Percentiles rank a stretch among this genome's conserved stretches.
phyloP scores from a whole-genome alignment of 148 eudicot species.

The Spergularia bocconei region DNA sequence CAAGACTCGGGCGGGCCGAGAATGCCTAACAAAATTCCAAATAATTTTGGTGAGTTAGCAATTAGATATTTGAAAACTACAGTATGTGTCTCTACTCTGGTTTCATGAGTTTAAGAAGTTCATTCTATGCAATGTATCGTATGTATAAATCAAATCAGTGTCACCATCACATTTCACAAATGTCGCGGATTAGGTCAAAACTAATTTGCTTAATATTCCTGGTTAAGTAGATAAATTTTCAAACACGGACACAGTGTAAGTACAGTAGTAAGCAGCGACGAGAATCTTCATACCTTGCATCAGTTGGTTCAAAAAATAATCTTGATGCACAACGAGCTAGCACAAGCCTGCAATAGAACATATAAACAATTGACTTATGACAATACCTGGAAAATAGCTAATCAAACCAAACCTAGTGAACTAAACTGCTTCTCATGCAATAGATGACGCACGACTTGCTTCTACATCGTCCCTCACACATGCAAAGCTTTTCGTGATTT shows the following conservation, averaged over 20 bases:
- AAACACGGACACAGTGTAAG: background rate
- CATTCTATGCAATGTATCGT: slow-evolving; percentile 7
- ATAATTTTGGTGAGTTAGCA: background rate
- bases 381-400: background rate
- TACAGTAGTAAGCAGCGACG: slow-evolving; percentile 6
- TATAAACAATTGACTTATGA: slow-evolving; percentile 1
- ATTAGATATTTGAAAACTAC: background rate
- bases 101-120: background rate
- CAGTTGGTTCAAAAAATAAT: slow-evolving; percentile 1
- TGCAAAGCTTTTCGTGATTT: background rate
- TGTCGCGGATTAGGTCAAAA: background rate
- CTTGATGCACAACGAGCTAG: slow-evolving; percentile 1
- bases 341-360: slow-evolving; percentile 16
- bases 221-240: background rate
- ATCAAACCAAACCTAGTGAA: background rate
- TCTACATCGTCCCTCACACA: background rate
- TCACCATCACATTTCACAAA: background rate
- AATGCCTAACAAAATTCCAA: background rate
- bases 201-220: background rate
- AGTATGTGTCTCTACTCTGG: background rate
- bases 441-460: background rate
- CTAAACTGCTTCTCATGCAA: background rate
- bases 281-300: slow-evolving; percentile 18
- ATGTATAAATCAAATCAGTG: background rate
- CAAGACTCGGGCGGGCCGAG: background rate